Evolutionary conservation across 345 rosid genomes (phyloP).

Genomic region (Eucalyptus sp.): DNA sequence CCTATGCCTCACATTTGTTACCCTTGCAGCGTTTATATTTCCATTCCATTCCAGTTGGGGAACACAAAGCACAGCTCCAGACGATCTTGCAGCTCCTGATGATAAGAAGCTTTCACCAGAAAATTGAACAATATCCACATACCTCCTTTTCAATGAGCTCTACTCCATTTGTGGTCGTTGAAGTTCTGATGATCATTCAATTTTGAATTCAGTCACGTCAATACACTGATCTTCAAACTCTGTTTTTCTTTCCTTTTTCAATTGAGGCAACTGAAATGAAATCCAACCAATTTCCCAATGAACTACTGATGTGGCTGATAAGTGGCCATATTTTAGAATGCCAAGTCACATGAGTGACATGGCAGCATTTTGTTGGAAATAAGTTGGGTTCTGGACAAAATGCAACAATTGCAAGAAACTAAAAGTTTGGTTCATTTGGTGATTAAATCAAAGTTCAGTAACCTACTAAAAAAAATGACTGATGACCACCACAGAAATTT

Average conservation of each 20-base stretch:
- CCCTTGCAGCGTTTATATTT: background rate
- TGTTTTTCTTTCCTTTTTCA: background rate
- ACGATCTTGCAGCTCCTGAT: background rate
- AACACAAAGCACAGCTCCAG: background rate
- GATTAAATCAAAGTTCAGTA: background rate
- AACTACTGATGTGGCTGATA: background rate
- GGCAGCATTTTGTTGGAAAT: background rate
- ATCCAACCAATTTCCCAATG: background rate
- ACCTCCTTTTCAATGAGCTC: background rate
- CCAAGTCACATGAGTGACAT: background rate
- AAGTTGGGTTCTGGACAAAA: background rate
- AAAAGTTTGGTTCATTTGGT: background rate
- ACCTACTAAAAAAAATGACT: background rate
- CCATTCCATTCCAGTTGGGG: background rate
- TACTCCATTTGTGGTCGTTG: background rate
- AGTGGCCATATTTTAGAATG: background rate
- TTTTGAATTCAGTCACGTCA: background rate
- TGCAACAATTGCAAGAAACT: background rate
- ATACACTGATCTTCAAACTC: background rate
- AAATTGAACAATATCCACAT: background rate
- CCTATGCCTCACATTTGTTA: background rate
- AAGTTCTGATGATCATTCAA: background rate
- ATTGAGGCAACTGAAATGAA: background rate
- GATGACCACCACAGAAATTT: background rate
- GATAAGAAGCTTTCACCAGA: background rate